phyloP scores from a whole-genome alignment of 2,329 filamentous ascomycete species.

The Cercospora sp. region DNA sequence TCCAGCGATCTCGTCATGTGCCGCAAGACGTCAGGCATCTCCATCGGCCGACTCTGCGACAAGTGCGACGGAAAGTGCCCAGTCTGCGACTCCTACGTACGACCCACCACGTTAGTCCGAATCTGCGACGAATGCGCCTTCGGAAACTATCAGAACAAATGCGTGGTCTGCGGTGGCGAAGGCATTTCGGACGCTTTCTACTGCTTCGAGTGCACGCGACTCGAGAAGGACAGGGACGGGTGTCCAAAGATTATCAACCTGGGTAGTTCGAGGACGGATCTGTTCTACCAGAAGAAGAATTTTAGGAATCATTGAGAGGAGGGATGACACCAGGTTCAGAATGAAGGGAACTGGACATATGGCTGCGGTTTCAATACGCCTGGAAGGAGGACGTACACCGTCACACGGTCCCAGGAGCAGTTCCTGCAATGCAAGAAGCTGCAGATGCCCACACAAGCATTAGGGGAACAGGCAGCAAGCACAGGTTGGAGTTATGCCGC shows the following conservation, averaged over 20 bases:
- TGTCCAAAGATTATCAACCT: conserved; percentile 99
- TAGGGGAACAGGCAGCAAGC: not conserved
- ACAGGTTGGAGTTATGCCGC: not conserved
- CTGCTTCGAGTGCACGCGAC: conserved; percentile 95
- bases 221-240: conserved; percentile 96
- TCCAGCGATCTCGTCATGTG: conserved; percentile 95
- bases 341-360: not conserved
- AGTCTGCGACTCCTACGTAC: conserved; percentile 98
- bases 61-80: conserved; percentile 99
- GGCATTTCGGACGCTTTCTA: conserved; percentile 98
- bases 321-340: not conserved
- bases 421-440: not conserved
- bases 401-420: not conserved
- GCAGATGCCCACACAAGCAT: not conserved
- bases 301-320: conserved; percentile 57
- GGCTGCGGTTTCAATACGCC: not conserved
- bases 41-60: conserved; percentile 97
- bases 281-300: conserved; percentile 76
- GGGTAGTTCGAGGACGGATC: conserved; percentile 90
- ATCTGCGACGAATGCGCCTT: conserved; percentile 99
- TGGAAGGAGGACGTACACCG: not conserved
- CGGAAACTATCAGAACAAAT: conserved; percentile 99
- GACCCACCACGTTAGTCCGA: conserved; percentile 91
- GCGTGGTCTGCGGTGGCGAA: conserved; percentile 96
- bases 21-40: conserved; percentile 96